Conservation (phyloP, 257 asterid genomes). For the Marsdenia floribunda region DNA sequence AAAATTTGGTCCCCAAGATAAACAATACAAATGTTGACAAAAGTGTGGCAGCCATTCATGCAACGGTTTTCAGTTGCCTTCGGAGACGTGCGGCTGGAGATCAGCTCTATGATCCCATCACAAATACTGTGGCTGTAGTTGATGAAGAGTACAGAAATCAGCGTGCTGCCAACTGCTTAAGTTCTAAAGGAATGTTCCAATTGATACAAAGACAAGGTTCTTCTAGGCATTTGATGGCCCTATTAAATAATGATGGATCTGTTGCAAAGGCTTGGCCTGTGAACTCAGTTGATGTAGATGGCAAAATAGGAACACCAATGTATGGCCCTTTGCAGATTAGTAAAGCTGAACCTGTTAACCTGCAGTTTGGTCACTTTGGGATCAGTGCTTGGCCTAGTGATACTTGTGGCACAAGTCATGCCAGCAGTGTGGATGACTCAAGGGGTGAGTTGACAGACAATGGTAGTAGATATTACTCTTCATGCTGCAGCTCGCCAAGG, state of each 20-base stretch:
- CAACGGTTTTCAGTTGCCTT: constrained; percentile 91
- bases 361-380: constrained; percentile 93
- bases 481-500: constrained; percentile 97
- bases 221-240: constrained; percentile 90
- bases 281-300: constrained; percentile 44
- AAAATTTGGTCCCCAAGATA: constrained; percentile 92
- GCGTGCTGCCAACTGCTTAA: constrained; percentile 80
- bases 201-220: constrained; percentile 94
- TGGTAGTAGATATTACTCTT: constrained; percentile 76
- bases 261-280: constrained; percentile 99
- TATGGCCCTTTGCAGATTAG: constrained; percentile 81
- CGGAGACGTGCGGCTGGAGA: constrained; percentile 85
- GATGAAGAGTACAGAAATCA: constrained; percentile 95
- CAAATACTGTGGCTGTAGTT: constrained; percentile 64
- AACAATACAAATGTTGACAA: constrained; percentile 94
- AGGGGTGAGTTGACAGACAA: constrained; percentile 79
- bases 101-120: constrained; percentile 65
- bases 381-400: constrained; percentile 95
- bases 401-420: constrained; percentile 85
- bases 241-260: constrained; percentile 83
- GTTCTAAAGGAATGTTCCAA: constrained; percentile 97
- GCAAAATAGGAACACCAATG: constrained; percentile 59
- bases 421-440: constrained; percentile 85
- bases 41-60: constrained; percentile 97
- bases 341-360: constrained; percentile 79